These are phyloP conservation scores for Rhizopus microsporus DNA, from an alignment of 371 early-diverging fungal genomes.

Conservation along the genomic window DNA sequence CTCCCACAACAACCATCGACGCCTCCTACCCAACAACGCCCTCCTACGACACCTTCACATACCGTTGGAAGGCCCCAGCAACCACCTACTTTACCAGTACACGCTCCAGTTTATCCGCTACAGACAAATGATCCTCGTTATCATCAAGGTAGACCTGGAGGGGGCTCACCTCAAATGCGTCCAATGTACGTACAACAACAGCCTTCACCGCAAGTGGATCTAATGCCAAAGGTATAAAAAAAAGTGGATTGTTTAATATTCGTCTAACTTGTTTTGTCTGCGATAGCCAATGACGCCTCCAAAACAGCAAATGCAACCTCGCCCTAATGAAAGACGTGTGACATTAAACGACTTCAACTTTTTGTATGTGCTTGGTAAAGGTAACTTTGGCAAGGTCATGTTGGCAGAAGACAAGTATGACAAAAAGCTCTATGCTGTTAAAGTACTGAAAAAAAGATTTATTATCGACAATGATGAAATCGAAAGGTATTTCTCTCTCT, in stretches of 20 bases:
- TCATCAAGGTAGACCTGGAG: constrained; percentile 19
- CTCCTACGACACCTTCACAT: constrained; percentile 28
- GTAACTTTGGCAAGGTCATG: constrained; percentile 99
- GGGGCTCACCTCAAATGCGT: not conserved
- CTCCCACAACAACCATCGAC: constrained; percentile 15
- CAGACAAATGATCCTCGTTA: constrained; percentile 21
- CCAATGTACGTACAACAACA: constrained; percentile 7
- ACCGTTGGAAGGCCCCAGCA: constrained; percentile 23
- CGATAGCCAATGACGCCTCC: not conserved
- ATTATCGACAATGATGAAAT: constrained; percentile 95
- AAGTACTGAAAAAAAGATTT: constrained; percentile 96
- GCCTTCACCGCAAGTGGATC: constrained; percentile 2
- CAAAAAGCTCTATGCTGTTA: constrained; percentile 92
- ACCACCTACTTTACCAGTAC: not conserved
- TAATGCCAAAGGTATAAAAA: not conserved
- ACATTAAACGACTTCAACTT: constrained; percentile 87
- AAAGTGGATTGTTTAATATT: too few relatives aligned
- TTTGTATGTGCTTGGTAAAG: constrained; percentile 94
- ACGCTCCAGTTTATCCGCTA: constrained; percentile 9
- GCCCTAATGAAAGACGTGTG: constrained; percentile 22
- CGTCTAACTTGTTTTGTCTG: not conserved
- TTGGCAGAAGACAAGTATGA: constrained; percentile 89
- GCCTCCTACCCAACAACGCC: not conserved
- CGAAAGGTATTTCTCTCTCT: constrained; percentile 52
- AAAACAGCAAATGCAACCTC: constrained; percentile 6